A percentile compares a stretch with the other conserved stretches of the same genome.
Evolutionary conservation across 2,329 filamentous ascomycete species (phyloP).

Genomic region (Triangularia verruculosa): DNA sequence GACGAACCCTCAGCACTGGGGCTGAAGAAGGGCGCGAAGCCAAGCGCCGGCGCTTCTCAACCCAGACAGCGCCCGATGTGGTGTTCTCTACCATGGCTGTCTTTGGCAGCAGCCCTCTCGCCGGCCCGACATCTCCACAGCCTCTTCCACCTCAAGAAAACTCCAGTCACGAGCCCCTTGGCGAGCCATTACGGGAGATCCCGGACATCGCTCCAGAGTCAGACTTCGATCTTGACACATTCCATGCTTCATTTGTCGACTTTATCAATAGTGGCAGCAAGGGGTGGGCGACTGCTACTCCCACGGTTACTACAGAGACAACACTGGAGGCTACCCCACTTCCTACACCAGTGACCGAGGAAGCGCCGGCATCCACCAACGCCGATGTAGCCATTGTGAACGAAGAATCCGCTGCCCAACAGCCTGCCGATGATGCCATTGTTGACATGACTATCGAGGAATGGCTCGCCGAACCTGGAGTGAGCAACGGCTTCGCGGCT

Average conservation of each 20-base stretch:
- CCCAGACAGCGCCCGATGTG: constrained; percentile 12
- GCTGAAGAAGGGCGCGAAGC: constrained; percentile 13
- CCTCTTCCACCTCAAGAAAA: constrained; percentile 6
- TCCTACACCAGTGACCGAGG: background rate
- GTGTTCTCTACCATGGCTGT: constrained; percentile 11
- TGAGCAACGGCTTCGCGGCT: background rate
- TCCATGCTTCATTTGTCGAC: constrained; percentile 21
- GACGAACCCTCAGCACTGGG: background rate
- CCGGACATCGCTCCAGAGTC: constrained; percentile 7
- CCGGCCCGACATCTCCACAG: constrained; percentile 9
- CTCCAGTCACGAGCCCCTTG: background rate
- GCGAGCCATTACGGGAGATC: background rate
- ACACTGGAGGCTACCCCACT: background rate
- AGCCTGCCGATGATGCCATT: constrained; percentile 12
- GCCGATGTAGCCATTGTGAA: background rate
- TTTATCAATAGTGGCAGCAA: constrained; percentile 19
- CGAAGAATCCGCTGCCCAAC: background rate
- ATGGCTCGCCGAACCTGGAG: constrained; percentile 28
- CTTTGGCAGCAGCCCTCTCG: constrained; percentile 6
- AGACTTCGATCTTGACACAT: constrained; percentile 21
- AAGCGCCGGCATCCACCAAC: background rate
- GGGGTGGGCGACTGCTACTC: constrained; percentile 1
- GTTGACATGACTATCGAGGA: constrained; percentile 27
- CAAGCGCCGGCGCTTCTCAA: constrained; percentile 24
- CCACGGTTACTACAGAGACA: background rate